Percentiles rank a stretch among this genome's conserved stretches.
phyloP scores from a whole-genome alignment of 345 rosid genomes.

The Bruguiera parviflora region DNA sequence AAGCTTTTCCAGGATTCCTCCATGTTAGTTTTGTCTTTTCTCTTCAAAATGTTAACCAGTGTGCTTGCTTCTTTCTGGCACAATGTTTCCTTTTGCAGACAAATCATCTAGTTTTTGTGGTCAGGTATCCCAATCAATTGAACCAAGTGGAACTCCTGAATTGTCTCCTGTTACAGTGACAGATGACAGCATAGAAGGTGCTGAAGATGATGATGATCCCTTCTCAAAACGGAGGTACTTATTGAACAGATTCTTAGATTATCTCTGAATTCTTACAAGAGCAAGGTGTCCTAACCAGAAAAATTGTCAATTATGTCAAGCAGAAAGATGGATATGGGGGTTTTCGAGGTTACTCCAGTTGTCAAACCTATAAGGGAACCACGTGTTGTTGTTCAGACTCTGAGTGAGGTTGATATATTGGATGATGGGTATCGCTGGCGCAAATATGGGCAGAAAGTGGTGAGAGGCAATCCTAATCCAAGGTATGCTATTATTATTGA shows the following conservation, averaged over 20 bases:
- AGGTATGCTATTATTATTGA: constrained; percentile 37
- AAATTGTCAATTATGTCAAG: constrained; percentile 17
- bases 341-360: constrained; percentile 72
- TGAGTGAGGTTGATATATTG: constrained; percentile 93
- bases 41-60: constrained; percentile 5
- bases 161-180: constrained; percentile 47
- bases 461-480: constrained; percentile 97
- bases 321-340: constrained; percentile 77
- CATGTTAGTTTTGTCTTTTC: background rate
- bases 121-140: constrained; percentile 44
- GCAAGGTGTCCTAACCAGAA: constrained; percentile 14
- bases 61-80: constrained; percentile 12
- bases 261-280: background rate
- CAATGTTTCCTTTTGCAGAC: constrained; percentile 37
- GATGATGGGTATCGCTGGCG: constrained; percentile 99
- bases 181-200: constrained; percentile 55
- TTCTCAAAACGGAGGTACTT: constrained; percentile 76
- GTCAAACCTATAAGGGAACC: constrained; percentile 98
- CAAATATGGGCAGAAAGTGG: constrained; percentile 99
- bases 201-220: constrained; percentile 77
- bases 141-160: constrained; percentile 51
- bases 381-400: constrained; percentile 95
- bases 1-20: constrained; percentile 6
- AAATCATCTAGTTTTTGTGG: constrained; percentile 51
- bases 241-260: constrained; percentile 15